A percentile compares a stretch with the other conserved stretches of the same genome.
phyloP scores from a whole-genome alignment of 352 stramenopile species.

The Peronospora farinosa region DNA sequence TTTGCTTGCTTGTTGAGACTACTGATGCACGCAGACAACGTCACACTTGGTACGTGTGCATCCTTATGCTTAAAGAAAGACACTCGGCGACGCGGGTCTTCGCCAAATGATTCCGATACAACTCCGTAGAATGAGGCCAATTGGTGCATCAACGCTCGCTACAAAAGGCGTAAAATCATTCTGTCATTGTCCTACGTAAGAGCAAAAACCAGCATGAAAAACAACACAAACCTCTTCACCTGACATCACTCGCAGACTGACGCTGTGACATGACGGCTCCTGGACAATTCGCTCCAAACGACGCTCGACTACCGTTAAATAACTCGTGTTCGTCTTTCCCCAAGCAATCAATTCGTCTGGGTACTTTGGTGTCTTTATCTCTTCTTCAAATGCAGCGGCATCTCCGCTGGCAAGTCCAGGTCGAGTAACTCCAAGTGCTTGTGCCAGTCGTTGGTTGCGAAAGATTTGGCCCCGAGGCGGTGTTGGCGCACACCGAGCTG shows the following conservation, averaged over 20 bases:
- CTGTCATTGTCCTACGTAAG: not conserved
- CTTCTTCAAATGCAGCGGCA: conserved; percentile 57
- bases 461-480: conserved; percentile 46
- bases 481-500: conserved; percentile 16
- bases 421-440: conserved; percentile 50
- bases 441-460: conserved; percentile 61
- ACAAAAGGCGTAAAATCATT: conserved; percentile 2
- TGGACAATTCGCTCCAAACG: conserved; percentile 66
- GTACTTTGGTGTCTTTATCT: conserved; percentile 71
- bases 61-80: conserved; percentile 71
- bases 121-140: conserved; percentile 61
- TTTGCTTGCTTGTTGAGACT: conserved; percentile 26
- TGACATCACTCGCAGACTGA: conserved; percentile 70
- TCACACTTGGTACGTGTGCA: conserved; percentile 43
- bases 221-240: conserved; percentile 41
- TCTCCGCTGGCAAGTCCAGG: conserved; percentile 32
- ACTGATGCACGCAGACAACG: conserved; percentile 50
- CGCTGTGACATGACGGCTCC: conserved; percentile 62
- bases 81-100: conserved; percentile 60
- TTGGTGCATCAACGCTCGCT: conserved; percentile 69
- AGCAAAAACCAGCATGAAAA: not conserved
- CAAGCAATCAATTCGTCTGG: conserved; percentile 55
- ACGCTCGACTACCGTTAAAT: conserved; percentile 65
- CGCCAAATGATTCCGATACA: conserved; percentile 67
- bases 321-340: conserved; percentile 65